Conservation (phyloP, 2,329 filamentous ascomycete species). For the Botryotinia globosa region DNA sequence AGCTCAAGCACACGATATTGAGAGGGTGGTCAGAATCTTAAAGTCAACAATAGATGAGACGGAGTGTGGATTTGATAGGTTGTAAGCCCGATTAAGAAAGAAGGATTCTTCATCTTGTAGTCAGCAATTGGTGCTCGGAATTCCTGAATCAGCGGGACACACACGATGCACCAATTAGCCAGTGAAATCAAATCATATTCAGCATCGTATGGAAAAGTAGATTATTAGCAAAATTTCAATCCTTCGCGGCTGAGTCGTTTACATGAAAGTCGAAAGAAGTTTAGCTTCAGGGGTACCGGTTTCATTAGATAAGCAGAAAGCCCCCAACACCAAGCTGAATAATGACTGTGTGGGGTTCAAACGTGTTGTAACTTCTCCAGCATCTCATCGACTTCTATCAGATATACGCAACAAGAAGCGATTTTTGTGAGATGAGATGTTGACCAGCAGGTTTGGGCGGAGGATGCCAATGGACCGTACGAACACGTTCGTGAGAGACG, state of each 20-base stretch:
- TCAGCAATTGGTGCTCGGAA: not conserved
- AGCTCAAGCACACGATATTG: not conserved
- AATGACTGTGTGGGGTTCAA: not conserved
- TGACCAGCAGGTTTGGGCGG: not conserved
- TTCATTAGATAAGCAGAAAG: slow-evolving; percentile 3
- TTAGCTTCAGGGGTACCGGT: slow-evolving; percentile 11
- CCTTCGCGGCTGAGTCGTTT: slow-evolving; percentile 19
- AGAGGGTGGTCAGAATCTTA: not conserved
- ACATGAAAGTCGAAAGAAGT: not conserved
- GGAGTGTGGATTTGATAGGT: not conserved
- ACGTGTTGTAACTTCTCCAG: not conserved
- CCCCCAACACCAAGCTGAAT: not conserved
- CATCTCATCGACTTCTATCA: not conserved
- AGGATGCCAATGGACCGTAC: not conserved
- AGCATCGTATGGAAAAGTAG: not conserved
- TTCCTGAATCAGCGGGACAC: not conserved
- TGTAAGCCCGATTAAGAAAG: not conserved
- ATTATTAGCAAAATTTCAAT: not conserved
- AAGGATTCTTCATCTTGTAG: not conserved
- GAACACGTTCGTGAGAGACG: not conserved
- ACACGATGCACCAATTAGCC: not conserved
- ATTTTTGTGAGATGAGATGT: not conserved
- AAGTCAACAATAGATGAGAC: not conserved
- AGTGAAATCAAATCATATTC: not conserved
- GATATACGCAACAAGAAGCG: not conserved